A percentile compares a stretch with the other conserved stretches of the same genome.
These are phyloP conservation scores for Sarocladiaceae sp. DNA, from an alignment of 2,329 filamentous ascomycete genomes.

Conservation along the genomic window DNA sequence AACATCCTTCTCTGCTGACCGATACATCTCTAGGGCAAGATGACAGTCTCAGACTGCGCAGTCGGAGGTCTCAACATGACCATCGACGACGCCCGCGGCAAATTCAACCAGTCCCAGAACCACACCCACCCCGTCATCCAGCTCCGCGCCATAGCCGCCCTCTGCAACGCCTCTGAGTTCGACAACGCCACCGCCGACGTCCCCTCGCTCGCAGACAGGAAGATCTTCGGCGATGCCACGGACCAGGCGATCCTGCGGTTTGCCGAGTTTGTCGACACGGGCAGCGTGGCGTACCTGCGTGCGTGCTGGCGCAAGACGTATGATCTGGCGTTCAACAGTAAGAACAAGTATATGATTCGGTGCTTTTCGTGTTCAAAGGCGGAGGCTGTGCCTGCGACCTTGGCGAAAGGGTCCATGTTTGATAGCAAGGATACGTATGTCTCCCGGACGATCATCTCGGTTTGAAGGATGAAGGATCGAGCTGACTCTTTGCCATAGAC, in stretches of 20 bases:
- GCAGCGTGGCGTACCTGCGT: constrained; percentile 52
- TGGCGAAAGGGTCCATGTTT: constrained; percentile 30
- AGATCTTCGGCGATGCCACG: constrained; percentile 69
- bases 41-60: constrained; percentile 65
- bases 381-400: constrained; percentile 26
- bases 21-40: constrained; percentile 52
- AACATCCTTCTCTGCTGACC: neutral
- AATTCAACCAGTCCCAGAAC: constrained; percentile 20
- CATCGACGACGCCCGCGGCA: constrained; percentile 43
- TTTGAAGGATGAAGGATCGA: neutral
- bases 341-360: constrained; percentile 76
- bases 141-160: constrained; percentile 53
- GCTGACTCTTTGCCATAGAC: constrained; percentile 20
- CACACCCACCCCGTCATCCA: constrained; percentile 44
- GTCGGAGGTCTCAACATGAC: constrained; percentile 46
- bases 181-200: constrained; percentile 54
- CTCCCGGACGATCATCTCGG: no score
- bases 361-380: constrained; percentile 42
- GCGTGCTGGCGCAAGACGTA: constrained; percentile 59
- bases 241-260: constrained; percentile 70
- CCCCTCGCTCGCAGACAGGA: constrained; percentile 52
- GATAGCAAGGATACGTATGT: constrained; percentile 30
- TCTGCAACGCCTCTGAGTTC: constrained; percentile 73
- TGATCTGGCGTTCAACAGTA: constrained; percentile 70
- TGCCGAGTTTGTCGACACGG: constrained; percentile 50